Evolutionary conservation across 2,329 filamentous ascomycete genomes (phyloP), one percentile per base, ranked within the genome.

Genomic region (Venturiaceae sp.): DNA sequence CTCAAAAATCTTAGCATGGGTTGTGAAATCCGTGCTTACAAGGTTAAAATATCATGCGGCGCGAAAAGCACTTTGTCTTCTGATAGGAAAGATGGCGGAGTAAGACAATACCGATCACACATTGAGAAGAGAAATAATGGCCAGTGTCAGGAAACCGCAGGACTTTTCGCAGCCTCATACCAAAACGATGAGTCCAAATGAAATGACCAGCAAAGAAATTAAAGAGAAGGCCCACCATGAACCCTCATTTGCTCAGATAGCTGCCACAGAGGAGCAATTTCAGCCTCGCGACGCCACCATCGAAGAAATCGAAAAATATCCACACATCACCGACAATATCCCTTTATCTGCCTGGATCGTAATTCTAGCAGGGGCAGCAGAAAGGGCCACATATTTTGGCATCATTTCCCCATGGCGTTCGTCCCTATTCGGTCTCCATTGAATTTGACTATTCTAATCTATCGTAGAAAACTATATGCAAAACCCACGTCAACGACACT

Each of bases 391-490:
- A 21, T 57, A 57, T 26, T 57, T 57, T 14, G 68, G 26, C 30
- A 3, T 64, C 2, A 66, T 65, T 8, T 67, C 64, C 21, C 69
- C 69, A 60, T 71, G 67, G 67, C 69, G 67, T 70, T 64, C 23
- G 66, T 63, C 50, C 23, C 3, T n/a, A 33, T 21, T 13, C 26
- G 14, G 8, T 53, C 32, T 21, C 55, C 16, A 13, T 14, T 58
- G 28, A 6, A 19, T 32, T 23, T 37, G 47, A 46, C n/a, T 19
- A 32, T 36, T 7, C 33, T 3, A n/a, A 16, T 8, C 9, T 6
- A 23, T 53, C 30, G 47, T 46, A 74, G 72, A 76, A 61, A 76
- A 76, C 63, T 75, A 75, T 61, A 73, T 76, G 63, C 70, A 76
- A 58, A 68, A 75, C 58, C 63, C 66, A 7, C 60, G 64, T n/a